Conservation (phyloP, 495 filamentous ascomycete genomes). For the Jackrogersella minutella region DNA sequence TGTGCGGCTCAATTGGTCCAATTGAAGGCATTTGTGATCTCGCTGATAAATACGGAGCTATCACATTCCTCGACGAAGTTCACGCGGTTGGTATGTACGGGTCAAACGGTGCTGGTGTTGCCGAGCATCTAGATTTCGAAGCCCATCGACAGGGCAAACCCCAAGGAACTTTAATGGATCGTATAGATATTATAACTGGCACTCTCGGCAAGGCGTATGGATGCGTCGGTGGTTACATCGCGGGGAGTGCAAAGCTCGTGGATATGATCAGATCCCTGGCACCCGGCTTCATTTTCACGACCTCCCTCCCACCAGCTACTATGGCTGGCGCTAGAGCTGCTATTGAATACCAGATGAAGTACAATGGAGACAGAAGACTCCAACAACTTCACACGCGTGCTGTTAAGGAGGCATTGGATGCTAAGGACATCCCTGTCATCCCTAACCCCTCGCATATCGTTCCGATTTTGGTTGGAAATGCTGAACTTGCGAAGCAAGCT, state of each 20-base stretch:
- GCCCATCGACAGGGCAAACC: constrained; percentile 72
- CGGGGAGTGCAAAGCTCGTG: constrained; percentile 85
- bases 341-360: constrained; percentile 87
- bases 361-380: constrained; percentile 82
- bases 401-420: constrained; percentile 80
- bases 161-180: constrained; percentile 89
- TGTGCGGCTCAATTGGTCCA: constrained; percentile 96
- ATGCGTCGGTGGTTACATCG: constrained; percentile 97
- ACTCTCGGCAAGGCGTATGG: constrained; percentile 98
- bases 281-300: constrained; percentile 98
- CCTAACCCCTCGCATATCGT: constrained; percentile 97
- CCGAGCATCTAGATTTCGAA: constrained; percentile 95
- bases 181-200: constrained; percentile 95
- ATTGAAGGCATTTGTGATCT: constrained; percentile 96
- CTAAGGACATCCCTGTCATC: constrained; percentile 92
- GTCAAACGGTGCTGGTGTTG: constrained; percentile 93
- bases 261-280: constrained; percentile 96
- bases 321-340: constrained; percentile 94
- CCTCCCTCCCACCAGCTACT: constrained; percentile 90
- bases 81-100: constrained; percentile 99
- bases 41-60: constrained; percentile 95
- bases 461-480: constrained; percentile 91
- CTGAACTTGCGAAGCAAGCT: constrained; percentile 89
- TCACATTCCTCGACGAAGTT: constrained; percentile 98
- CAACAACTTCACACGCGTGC: constrained; percentile 96